Percentiles rank a stretch among this genome's conserved stretches.
Conservation (phyloP, 495 filamentous ascomycete genomes). For the Sordaria brevicollis region DNA sequence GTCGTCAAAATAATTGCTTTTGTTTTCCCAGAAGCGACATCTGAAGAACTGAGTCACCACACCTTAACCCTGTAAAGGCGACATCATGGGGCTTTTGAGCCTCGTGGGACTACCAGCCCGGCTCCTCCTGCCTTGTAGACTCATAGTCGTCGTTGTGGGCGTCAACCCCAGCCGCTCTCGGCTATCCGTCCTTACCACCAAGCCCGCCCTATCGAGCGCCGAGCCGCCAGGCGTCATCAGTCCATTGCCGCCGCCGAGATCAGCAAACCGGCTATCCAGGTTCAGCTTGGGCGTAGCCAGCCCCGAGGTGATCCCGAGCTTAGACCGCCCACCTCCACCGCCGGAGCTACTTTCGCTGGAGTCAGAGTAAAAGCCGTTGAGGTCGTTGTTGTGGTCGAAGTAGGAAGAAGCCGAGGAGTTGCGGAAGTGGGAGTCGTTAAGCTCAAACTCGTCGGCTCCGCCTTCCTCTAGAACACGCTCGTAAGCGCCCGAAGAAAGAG, state of each 20-base stretch:
- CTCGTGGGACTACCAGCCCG: conserved; percentile 54
- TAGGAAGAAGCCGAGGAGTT: conserved; percentile 15
- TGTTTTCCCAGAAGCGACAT: not conserved
- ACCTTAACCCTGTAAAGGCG: conserved; percentile 30
- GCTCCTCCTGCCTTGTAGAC: conserved; percentile 44
- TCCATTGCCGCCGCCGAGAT: conserved; percentile 34
- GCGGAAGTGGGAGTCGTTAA: conserved; percentile 44
- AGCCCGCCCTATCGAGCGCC: conserved; percentile 60
- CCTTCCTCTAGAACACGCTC: conserved; percentile 83
- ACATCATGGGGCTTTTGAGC: conserved; percentile 53
- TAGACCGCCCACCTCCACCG: not conserved
- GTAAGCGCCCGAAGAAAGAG: conserved; percentile 40
- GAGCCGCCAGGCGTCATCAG: conserved; percentile 26
- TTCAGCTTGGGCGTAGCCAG: conserved; percentile 58
- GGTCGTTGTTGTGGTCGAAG: conserved; percentile 39
- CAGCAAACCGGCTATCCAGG: conserved; percentile 23
- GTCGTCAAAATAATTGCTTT: not conserved
- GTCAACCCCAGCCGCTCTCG: conserved; percentile 52
- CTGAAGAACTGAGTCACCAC: not conserved
- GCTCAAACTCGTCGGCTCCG: conserved; percentile 55
- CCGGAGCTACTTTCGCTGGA: conserved; percentile 28
- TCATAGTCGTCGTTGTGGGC: conserved; percentile 29
- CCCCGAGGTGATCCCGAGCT: conserved; percentile 46
- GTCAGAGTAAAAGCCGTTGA: conserved; percentile 45
- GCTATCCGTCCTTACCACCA: conserved; percentile 73